Base-by-base conservation (phyloP, 495 filamentous ascomycete genomes). In the Choiromyces venosus region DNA sequence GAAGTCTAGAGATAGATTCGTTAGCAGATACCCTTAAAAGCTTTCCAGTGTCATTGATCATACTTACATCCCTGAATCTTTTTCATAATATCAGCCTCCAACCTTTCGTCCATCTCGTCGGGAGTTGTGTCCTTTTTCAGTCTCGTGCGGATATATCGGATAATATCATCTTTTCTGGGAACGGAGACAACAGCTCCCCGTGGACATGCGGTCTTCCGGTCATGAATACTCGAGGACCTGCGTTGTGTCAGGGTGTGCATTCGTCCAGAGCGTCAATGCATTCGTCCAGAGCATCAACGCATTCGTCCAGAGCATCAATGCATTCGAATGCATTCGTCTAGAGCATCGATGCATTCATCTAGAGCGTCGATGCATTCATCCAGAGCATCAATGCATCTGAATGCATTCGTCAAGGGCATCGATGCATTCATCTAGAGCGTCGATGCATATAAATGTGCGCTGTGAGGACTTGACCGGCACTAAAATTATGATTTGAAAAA, bases 361-460 rank as follows among this genome's bases (percentile, higher is more conserved):
- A 44, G 42, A 21, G 42, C 42, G 18, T 44, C 42, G 42, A 44
- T 44, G 4, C 42, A 44, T 44, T 44, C 42, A 19, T 44, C 42
- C 18, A 44, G 42, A 44, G 42, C 42, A 19, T 44, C 42, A 19
- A 44, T 44, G 18, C 42, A 44, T 44, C 21, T 19, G 4, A 10
- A 44, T 44, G 42, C 42, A 44, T 44, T 44, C 42, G 42, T 44
- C 40, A 4, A 44, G 40, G 0, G 40, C 40, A 5, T 44, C 40
- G 40, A 44, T 44, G 42, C 42, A 44, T 44, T 44, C 42, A 6
- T 44, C 42, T 6, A 44, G 19, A 19, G 42, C 42, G 21, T 52
- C 44, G 44, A 61, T 33, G 52, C 52, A 61, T 61, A 61, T 61
- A 25, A 61, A 61, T 61, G 52, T 61, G 33, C 52, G 25, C 52